Evolutionary conservation across 129 eudicot species (phyloP).

Genomic region (Silybum marianum): DNA sequence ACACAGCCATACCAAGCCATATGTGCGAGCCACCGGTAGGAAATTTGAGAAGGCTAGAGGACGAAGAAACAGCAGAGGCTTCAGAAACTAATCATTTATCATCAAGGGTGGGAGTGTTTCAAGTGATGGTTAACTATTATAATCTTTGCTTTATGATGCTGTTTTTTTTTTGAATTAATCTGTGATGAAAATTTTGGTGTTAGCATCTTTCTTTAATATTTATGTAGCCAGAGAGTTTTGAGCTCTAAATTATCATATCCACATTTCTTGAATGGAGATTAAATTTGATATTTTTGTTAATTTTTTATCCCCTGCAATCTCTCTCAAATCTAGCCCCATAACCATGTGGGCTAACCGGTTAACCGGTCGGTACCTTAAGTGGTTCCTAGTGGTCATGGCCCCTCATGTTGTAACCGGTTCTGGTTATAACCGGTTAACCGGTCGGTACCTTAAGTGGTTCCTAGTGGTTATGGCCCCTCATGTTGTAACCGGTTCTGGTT

Average conservation of each 20-base stretch:
- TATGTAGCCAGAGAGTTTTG: constrained; percentile 20
- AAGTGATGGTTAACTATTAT: not conserved
- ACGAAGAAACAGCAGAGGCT: constrained; percentile 76
- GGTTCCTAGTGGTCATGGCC: not conserved
- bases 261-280: constrained; percentile 1
- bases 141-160: constrained; percentile 11
- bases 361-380: not conserved
- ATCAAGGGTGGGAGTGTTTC: not conserved
- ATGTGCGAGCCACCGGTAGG: constrained; percentile 65
- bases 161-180: constrained; percentile 13
- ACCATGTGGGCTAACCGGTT: not conserved
- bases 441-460: not conserved
- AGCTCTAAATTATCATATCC: not conserved
- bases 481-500: not conserved
- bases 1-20: constrained; percentile 79
- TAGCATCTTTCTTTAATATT: constrained; percentile 10
- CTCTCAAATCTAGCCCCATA: not conserved
- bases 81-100: constrained; percentile 42
- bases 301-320: not conserved
- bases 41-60: constrained; percentile 74
- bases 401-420: not conserved
- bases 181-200: constrained; percentile 10
- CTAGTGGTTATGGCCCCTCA: not conserved
- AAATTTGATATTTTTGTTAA: not conserved
- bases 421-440: not conserved